Percentiles rank a stretch among this genome's conserved stretches.
Evolutionary conservation across 2,329 filamentous ascomycete species (phyloP).

Genomic region (Monilinia laxa): DNA sequence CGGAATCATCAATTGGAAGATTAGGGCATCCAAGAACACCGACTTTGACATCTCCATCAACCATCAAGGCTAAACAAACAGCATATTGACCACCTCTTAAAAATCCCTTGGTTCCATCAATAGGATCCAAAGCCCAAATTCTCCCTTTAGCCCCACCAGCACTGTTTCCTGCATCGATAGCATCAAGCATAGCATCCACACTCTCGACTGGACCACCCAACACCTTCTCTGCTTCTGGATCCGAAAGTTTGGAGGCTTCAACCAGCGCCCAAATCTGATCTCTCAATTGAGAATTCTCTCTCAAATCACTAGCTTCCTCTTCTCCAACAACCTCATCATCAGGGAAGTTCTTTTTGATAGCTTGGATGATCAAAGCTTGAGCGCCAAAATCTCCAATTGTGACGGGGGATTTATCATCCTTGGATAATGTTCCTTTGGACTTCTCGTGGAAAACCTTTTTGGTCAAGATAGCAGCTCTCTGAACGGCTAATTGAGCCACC

Average conservation of each 20-base stretch:
- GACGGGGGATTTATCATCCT: slow-evolving; percentile 93
- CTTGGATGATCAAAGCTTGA: slow-evolving; percentile 91
- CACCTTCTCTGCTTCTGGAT: slow-evolving; percentile 61
- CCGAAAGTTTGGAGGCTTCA: slow-evolving; percentile 65
- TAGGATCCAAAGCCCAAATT: slow-evolving; percentile 96
- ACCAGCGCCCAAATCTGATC: slow-evolving; percentile 85
- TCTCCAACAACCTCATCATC: slow-evolving; percentile 89
- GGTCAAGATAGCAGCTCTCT: slow-evolving; percentile 74
- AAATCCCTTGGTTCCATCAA: slow-evolving; percentile 98
- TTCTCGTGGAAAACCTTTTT: slow-evolving; percentile 81
- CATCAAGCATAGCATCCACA: slow-evolving; percentile 64
- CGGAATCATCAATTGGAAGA: slow-evolving; percentile 80
- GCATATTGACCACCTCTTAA: slow-evolving; percentile 95
- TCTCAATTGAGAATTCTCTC: slow-evolving; percentile 66
- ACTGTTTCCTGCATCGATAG: slow-evolving; percentile 68
- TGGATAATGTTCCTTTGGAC: slow-evolving; percentile 90
- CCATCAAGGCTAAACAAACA: slow-evolving; percentile 86
- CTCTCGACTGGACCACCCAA: slow-evolving; percentile 68
- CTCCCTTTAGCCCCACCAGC: slow-evolving; percentile 70
- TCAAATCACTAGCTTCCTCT: slow-evolving; percentile 82
- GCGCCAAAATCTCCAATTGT: slow-evolving; percentile 98
- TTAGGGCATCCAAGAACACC: slow-evolving; percentile 96
- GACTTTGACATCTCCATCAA: slow-evolving; percentile 90
- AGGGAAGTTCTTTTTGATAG: slow-evolving; percentile 87
- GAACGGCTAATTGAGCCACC: slow-evolving; percentile 83